Evolutionary conservation across 2,329 filamentous ascomycete species (phyloP).

Genomic region (Aspergillus fischeri): DNA sequence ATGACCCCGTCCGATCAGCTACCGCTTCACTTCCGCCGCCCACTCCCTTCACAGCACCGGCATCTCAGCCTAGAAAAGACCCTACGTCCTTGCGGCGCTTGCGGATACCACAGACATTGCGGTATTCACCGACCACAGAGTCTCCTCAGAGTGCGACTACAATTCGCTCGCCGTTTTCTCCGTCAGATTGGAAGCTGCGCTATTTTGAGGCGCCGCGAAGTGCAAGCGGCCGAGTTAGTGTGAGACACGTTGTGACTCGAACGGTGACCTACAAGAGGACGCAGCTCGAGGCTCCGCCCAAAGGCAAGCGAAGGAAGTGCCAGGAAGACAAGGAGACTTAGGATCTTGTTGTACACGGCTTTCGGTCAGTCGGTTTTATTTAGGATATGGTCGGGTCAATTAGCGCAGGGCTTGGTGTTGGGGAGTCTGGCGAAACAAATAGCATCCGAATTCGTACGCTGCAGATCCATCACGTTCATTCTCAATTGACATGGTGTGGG

Average conservation of each 20-base stretch:
- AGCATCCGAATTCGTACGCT: background rate
- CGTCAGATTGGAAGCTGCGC: slow-evolving; percentile 71
- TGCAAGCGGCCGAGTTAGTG: slow-evolving; percentile 60
- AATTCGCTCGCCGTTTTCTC: slow-evolving; percentile 71
- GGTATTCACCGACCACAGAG: slow-evolving; percentile 60
- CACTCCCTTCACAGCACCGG: slow-evolving; percentile 58
- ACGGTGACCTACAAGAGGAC: slow-evolving; percentile 82
- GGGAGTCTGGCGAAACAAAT: background rate
- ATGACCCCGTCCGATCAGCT: slow-evolving; percentile 52
- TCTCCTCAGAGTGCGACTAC: slow-evolving; percentile 64
- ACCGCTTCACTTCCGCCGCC: slow-evolving; percentile 58
- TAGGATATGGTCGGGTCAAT: background rate
- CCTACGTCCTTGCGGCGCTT: slow-evolving; percentile 58
- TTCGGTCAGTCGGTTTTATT: background rate
- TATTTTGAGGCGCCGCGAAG: slow-evolving; percentile 59
- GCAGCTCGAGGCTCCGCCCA: slow-evolving; percentile 78
- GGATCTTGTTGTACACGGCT: background rate
- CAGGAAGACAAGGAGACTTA: slow-evolving; percentile 1
- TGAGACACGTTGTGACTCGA: slow-evolving; percentile 87
- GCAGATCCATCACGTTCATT: background rate
- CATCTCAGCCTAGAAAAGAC: slow-evolving; percentile 47
- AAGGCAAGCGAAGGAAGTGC: slow-evolving; percentile 81
- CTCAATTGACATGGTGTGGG: background rate
- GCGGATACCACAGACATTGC: slow-evolving; percentile 72
- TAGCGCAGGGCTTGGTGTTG: background rate